Evolutionary conservation across 225 moss, liverwort and hornwort genomes (phyloP).

Genomic region (Anthoceros angustus): DNA sequence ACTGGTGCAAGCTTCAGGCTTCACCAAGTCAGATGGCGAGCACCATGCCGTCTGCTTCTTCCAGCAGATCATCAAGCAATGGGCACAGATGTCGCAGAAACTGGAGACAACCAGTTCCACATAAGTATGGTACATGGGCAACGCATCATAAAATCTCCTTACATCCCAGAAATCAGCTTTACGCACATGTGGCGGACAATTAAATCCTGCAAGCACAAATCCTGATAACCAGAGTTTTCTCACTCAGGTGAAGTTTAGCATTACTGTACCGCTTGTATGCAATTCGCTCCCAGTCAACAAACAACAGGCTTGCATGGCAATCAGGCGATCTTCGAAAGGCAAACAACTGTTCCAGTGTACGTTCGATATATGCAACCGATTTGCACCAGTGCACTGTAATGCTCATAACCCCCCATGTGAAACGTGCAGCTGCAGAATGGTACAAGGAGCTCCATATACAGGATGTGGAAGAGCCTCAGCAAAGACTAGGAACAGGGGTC

Average conservation of each 20-base stretch:
- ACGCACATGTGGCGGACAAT: too few species aligned
- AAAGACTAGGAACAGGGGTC: slow-evolving; percentile 28
- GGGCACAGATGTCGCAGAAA: background rate
- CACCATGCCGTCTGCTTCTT: background rate
- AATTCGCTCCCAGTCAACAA: slow-evolving; percentile 4
- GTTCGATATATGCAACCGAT: background rate
- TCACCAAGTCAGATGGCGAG: background rate
- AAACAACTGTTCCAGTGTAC: background rate
- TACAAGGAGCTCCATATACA: slow-evolving; percentile 6
- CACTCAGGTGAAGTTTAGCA: slow-evolving; percentile 1
- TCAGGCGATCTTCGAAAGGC: background rate
- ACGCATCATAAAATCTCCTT: background rate
- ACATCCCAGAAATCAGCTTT: background rate
- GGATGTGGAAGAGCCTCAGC: slow-evolving; percentile 18
- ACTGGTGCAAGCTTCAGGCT: background rate
- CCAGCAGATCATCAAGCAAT: background rate
- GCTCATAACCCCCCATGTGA: background rate
- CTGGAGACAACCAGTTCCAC: background rate
- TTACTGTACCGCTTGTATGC: slow-evolving; percentile 4
- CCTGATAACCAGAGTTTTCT: background rate
- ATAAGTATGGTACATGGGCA: background rate
- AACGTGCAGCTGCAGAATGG: slow-evolving; percentile 2
- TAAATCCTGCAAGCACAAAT: background rate
- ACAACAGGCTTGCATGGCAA: slow-evolving; percentile 3
- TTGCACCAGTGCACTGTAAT: background rate